A percentile compares a stretch with the other conserved stretches of the same genome.
Conservation (phyloP, 1,284 basidiomycete genomes). For the Sanguinoderma infundibulare region DNA sequence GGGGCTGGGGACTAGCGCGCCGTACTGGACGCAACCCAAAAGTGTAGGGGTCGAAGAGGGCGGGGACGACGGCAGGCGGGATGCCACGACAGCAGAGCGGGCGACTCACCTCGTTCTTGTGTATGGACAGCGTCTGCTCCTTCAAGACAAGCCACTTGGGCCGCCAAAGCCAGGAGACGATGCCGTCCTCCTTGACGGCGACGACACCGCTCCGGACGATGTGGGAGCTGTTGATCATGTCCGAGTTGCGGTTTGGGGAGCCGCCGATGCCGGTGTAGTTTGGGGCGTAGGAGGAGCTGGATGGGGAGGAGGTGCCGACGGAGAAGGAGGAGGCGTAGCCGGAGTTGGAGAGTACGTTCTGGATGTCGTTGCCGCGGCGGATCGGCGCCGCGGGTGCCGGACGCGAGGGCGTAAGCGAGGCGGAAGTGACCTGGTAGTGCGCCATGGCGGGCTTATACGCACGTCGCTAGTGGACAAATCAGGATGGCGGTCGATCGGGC, state of each 20-base stretch:
- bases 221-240: constrained; percentile 42
- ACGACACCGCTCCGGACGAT: constrained; percentile 74
- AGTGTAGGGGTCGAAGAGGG: not conserved
- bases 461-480: constrained; percentile 1
- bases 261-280: constrained; percentile 78
- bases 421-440: constrained; percentile 51
- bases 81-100: not conserved
- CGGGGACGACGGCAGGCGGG: not conserved
- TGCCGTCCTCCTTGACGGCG: constrained; percentile 88
- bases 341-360: constrained; percentile 48
- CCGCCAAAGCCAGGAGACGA: constrained; percentile 92
- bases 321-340: constrained; percentile 66
- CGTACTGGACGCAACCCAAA: not conserved
- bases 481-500: constrained; percentile 4
- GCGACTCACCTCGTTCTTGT: constrained; percentile 87
- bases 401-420: constrained; percentile 57
- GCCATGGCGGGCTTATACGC: constrained; percentile 39
- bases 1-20: not conserved
- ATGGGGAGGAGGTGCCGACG: constrained; percentile 51
- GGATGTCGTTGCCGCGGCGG: constrained; percentile 47
- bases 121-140: constrained; percentile 81
- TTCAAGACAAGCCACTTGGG: constrained; percentile 90
- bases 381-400: constrained; percentile 72
- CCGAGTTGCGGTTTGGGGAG: constrained; percentile 65
- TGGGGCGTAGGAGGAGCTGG: constrained; percentile 60